Conservation (phyloP, 2,329 filamentous ascomycete genomes). For the Epichloe gansuensis region DNA sequence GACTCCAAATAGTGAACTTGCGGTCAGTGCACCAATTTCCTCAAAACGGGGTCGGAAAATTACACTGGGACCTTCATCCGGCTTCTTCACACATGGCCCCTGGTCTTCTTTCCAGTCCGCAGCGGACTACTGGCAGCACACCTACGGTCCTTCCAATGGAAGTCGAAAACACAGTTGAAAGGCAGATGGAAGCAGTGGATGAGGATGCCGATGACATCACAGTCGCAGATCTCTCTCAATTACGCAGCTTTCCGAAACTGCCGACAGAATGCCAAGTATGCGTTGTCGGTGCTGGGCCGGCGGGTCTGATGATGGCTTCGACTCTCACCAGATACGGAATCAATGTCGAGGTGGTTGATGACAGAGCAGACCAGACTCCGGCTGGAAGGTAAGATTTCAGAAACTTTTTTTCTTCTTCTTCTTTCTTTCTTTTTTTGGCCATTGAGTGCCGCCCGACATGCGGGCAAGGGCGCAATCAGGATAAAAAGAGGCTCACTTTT, state of each 20-base stretch:
- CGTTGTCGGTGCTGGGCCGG: conserved; percentile 43
- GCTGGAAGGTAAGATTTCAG: conserved; percentile 37
- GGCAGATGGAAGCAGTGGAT: conserved; percentile 10
- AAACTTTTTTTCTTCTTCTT: background rate
- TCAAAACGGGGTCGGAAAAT: background rate
- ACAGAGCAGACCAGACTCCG: conserved; percentile 53
- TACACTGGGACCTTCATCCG: background rate
- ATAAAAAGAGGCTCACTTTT: conserved; percentile 2
- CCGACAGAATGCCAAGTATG: conserved; percentile 35
- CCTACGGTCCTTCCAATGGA: conserved; percentile 1
- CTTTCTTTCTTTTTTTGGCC: background rate
- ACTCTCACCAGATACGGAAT: conserved; percentile 54
- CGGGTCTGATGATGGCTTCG: conserved; percentile 42
- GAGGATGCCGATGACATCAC: conserved; percentile 20
- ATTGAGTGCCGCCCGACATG: background rate
- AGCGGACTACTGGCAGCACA: background rate
- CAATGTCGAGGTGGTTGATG: conserved; percentile 53
- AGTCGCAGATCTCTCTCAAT: conserved; percentile 34
- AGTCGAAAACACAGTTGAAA: conserved; percentile 8
- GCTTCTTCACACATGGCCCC: conserved; percentile 4
- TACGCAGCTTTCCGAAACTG: conserved; percentile 36
- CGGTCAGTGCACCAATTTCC: background rate
- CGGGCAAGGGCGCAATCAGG: background rate
- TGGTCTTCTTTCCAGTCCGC: conserved; percentile 4
- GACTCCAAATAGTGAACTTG: background rate